phyloP scores from a whole-genome alignment of 805 yeast genomes.

The Candida gorgasii region DNA sequence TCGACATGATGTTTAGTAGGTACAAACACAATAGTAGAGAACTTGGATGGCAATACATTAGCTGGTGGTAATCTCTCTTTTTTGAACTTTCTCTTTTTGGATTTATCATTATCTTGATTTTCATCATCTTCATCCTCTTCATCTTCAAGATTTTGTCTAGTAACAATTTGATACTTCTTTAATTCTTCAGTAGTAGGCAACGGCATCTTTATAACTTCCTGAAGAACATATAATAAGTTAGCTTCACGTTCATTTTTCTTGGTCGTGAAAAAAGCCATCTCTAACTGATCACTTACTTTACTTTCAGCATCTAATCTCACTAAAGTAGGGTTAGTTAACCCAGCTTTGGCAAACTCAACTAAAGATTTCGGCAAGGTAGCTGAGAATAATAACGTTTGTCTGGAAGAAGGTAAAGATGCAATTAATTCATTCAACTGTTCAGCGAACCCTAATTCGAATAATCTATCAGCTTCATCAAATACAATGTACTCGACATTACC shows the following conservation, averaged over 20 bases:
- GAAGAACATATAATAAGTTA: conserved; percentile 70
- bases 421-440: conserved; percentile 89
- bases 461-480: conserved; percentile 96
- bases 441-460: conserved; percentile 94
- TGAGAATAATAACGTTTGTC: conserved; percentile 89
- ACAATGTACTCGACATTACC: conserved; percentile 84
- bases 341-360: conserved; percentile 97
- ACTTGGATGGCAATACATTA: conserved; percentile 77
- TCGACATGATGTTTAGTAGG: conserved; percentile 99
- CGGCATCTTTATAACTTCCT: conserved; percentile 84
- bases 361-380: conserved; percentile 92
- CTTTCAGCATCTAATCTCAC: conserved; percentile 92
- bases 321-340: conserved; percentile 85
- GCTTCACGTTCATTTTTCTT: conserved; percentile 91
- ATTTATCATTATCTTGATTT: conserved; percentile 30
- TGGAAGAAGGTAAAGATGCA: conserved; percentile 73
- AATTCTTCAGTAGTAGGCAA: conserved; percentile 70
- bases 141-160: conserved; percentile 53
- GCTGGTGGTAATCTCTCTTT: conserved; percentile 73
- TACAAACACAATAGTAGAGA: conserved; percentile 89
- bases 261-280: conserved; percentile 82
- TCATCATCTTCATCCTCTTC: conserved; percentile 42
- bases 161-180: conserved; percentile 49
- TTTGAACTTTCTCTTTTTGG: conserved; percentile 41
- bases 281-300: conserved; percentile 85